A percentile compares a stretch with the other conserved stretches of the same genome.
Conservation (phyloP, 805 yeast species). For the Lipomyces spencermartinsiae region DNA sequence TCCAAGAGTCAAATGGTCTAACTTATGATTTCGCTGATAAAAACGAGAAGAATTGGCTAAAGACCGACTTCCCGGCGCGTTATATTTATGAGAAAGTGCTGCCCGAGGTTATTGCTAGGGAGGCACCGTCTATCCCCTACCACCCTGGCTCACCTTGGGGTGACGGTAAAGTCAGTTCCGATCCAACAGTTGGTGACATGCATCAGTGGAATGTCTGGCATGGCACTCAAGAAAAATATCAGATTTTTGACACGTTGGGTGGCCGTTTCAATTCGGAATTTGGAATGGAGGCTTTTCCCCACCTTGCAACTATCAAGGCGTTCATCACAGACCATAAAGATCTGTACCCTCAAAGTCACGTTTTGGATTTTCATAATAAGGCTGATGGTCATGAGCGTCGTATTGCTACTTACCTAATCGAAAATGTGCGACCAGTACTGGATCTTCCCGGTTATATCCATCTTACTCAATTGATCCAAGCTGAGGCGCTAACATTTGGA, state of each 20-base stretch:
- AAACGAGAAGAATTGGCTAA: constrained; percentile 26
- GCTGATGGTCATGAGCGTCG: constrained; percentile 57
- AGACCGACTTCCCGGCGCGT: constrained; percentile 49
- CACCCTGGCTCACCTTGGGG: constrained; percentile 57
- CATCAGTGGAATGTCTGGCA: constrained; percentile 69
- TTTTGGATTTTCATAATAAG: constrained; percentile 57
- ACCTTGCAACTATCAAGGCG: constrained; percentile 47
- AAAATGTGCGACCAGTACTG: constrained; percentile 51
- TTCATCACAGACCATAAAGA: constrained; percentile 51
- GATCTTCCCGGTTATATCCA: constrained; percentile 55
- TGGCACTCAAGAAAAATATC: constrained; percentile 57
- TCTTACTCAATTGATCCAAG: constrained; percentile 60
- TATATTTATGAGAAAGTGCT: constrained; percentile 51
- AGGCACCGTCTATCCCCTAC: constrained; percentile 46
- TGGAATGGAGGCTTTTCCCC: constrained; percentile 60
- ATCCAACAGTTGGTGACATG: constrained; percentile 55
- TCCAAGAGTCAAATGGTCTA: constrained; percentile 47
- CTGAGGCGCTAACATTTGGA: constrained; percentile 57
- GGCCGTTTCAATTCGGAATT: constrained; percentile 61
- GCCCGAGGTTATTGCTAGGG: constrained; percentile 47
- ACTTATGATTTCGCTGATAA: constrained; percentile 34
- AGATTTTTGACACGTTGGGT: constrained; percentile 54
- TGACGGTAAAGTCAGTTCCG: constrained; percentile 51
- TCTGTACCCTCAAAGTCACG: constrained; percentile 53
- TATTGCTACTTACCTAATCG: constrained; percentile 55